Conservation (phyloP, 129 eudicot genomes). For the Flaveria brownii region DNA sequence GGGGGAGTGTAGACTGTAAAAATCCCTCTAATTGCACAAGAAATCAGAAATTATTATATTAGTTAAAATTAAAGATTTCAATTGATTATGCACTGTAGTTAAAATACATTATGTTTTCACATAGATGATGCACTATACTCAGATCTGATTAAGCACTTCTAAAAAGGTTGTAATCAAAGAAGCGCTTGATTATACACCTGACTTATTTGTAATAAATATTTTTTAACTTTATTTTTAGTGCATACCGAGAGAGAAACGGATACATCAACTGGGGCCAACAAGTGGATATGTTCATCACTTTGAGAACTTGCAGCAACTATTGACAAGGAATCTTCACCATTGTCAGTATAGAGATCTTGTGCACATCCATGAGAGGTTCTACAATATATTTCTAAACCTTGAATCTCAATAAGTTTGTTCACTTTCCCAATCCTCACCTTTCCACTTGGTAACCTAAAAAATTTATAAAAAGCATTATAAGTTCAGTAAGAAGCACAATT, state of each 20-base stretch:
- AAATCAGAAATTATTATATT: not conserved
- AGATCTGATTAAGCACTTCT: slow-evolving; percentile 12
- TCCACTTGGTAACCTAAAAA: slow-evolving; percentile 51
- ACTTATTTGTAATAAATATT: slow-evolving; percentile 4
- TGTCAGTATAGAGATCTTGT: slow-evolving; percentile 35
- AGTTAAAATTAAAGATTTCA: not conserved
- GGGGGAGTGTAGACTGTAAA: not conserved
- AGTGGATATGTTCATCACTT: slow-evolving; percentile 37
- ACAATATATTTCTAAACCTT: slow-evolving; percentile 81
- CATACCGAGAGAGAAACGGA: slow-evolving; percentile 83
- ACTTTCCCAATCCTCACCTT: slow-evolving; percentile 77
- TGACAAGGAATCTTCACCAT: slow-evolving; percentile 35
- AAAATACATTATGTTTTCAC: not conserved
- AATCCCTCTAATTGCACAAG: not conserved
- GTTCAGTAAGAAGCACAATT: slow-evolving; percentile 21
- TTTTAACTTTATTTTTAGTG: not conserved
- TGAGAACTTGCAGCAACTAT: slow-evolving; percentile 35
- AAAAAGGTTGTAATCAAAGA: not conserved
- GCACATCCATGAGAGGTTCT: slow-evolving; percentile 38
- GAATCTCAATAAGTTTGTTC: slow-evolving; percentile 76
- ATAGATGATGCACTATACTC: not conserved
- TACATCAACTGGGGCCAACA: slow-evolving; percentile 75
- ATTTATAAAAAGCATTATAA: slow-evolving; percentile 13
- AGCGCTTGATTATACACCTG: not conserved
- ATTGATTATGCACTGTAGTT: not conserved